A percentile compares a stretch with the other conserved stretches of the same genome.
Evolutionary conservation across 202 grass and related monocot genomes (phyloP).

Genomic region (Brachypodium distachyon): DNA sequence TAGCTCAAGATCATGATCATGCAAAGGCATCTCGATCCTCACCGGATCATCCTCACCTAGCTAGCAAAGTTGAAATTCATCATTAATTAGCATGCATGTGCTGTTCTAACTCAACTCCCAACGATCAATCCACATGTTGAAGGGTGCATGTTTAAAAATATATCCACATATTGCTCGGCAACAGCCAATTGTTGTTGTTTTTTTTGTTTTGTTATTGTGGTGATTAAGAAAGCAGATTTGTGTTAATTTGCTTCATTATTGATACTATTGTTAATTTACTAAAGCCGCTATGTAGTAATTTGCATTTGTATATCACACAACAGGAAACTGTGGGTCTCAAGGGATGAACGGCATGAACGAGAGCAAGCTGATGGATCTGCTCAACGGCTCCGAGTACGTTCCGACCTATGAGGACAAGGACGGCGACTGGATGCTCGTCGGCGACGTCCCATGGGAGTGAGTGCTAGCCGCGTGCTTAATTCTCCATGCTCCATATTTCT

Average conservation of each 20-base stretch:
- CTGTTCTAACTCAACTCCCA: neutral
- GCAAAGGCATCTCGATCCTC: too few relatives aligned
- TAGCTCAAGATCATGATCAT: slow-evolving; percentile 25
- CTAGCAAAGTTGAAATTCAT: slow-evolving; percentile 24
- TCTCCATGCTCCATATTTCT: neutral
- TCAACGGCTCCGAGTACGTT: slow-evolving; percentile 67
- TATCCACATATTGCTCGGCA: neutral
- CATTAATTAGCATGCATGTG: slow-evolving; percentile 42
- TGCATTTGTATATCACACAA: neutral
- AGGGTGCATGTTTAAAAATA: neutral
- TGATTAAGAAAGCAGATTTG: neutral
- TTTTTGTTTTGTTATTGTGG: neutral
- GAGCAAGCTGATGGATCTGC: slow-evolving; percentile 58
- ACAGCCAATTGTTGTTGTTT: neutral
- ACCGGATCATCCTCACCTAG: slow-evolving; percentile 1
- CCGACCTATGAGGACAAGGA: slow-evolving; percentile 83
- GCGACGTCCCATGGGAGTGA: slow-evolving; percentile 85
- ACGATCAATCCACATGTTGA: slow-evolving; percentile 19
- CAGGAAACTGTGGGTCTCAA: slow-evolving; percentile 55
- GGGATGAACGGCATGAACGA: slow-evolving; percentile 70
- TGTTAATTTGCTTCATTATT: neutral
- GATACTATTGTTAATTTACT: too few relatives aligned
- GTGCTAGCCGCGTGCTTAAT: neutral
- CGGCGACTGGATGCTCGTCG: slow-evolving; percentile 89
- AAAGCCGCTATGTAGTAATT: too few relatives aligned